Evolutionary conservation across 306 rosid genomes (phyloP).

Genomic region (Adenanthera pavonina): DNA sequence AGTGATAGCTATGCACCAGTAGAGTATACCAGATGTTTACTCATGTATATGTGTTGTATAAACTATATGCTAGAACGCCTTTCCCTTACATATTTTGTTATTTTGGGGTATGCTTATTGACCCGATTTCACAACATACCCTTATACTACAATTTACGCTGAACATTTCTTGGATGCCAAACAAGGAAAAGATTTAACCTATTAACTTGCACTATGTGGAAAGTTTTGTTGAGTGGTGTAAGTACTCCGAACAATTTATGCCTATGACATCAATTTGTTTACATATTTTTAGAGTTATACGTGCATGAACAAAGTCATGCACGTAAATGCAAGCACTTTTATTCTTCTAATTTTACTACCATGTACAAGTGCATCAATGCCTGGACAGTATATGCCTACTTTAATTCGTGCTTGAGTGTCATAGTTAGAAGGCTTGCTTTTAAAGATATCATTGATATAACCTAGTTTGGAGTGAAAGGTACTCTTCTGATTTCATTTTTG

Average conservation of each 20-base stretch:
- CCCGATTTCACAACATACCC: not conserved
- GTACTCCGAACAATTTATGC: not conserved
- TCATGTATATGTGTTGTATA: not conserved
- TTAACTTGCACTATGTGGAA: slow-evolving; percentile 23
- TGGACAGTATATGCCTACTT: slow-evolving; percentile 1
- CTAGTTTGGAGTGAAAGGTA: slow-evolving; percentile 4
- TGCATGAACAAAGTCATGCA: not conserved
- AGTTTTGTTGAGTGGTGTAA: slow-evolving; percentile 1
- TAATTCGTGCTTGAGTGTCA: slow-evolving; percentile 26
- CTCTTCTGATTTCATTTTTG: slow-evolving; percentile 24
- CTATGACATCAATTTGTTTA: slow-evolving; percentile 2
- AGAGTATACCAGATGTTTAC: not conserved
- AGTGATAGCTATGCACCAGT: slow-evolving; percentile 18
- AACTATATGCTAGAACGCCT: not conserved
- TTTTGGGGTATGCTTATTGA: slow-evolving; percentile 29
- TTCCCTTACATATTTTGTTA: slow-evolving; percentile 25
- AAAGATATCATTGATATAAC: slow-evolving; percentile 30
- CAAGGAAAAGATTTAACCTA: slow-evolving; percentile 3
- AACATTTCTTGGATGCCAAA: slow-evolving; percentile 10
- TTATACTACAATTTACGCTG: slow-evolving; percentile 1
- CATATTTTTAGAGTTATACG: not conserved
- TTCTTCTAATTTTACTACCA: not conserved
- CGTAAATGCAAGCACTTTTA: not conserved
- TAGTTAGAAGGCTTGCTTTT: slow-evolving; percentile 11
- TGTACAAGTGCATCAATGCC: not conserved